These are phyloP conservation scores for Pythium aquatile DNA, from an alignment of 352 stramenopile genomes.

Conservation along the genomic window DNA sequence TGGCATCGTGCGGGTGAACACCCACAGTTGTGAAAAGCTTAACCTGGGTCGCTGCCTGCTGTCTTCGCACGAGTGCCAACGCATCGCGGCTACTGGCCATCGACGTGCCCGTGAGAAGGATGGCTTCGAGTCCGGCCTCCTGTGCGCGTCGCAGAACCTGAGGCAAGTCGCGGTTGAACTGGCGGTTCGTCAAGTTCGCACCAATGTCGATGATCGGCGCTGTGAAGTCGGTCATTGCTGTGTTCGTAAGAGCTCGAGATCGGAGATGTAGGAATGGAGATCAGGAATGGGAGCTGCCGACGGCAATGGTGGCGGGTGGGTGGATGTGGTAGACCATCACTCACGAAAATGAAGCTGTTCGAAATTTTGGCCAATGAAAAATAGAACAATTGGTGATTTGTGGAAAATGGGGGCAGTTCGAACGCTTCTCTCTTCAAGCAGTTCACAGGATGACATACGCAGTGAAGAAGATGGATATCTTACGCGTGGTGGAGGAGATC, in stretches of 20 bases:
- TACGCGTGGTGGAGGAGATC: background rate
- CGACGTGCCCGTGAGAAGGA: slow-evolving; percentile 88
- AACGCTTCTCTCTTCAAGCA: no score
- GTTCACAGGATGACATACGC: no score
- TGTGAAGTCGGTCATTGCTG: slow-evolving; percentile 22
- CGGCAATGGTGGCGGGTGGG: background rate
- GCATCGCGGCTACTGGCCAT: slow-evolving; percentile 38
- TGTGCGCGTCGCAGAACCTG: slow-evolving; percentile 84
- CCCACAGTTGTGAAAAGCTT: slow-evolving; percentile 89
- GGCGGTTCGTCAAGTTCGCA: slow-evolving; percentile 61
- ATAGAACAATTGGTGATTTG: background rate
- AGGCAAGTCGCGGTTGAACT: slow-evolving; percentile 83
- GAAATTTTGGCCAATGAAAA: slow-evolving; percentile 17
- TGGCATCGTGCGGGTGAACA: slow-evolving; percentile 93
- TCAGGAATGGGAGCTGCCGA: background rate
- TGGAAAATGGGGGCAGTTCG: background rate
- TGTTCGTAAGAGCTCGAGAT: background rate
- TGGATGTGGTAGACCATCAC: slow-evolving; percentile 15
- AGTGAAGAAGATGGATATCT: slow-evolving; percentile 3
- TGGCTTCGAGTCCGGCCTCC: slow-evolving; percentile 59
- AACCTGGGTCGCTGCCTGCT: slow-evolving; percentile 18
- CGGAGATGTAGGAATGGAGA: background rate
- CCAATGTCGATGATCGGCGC: slow-evolving; percentile 61
- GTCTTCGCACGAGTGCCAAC: slow-evolving; percentile 35
- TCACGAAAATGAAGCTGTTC: slow-evolving; percentile 13